Base-by-base conservation (phyloP, 73 alveolate species). In the Tetrahymena malaccensis region DNA sequence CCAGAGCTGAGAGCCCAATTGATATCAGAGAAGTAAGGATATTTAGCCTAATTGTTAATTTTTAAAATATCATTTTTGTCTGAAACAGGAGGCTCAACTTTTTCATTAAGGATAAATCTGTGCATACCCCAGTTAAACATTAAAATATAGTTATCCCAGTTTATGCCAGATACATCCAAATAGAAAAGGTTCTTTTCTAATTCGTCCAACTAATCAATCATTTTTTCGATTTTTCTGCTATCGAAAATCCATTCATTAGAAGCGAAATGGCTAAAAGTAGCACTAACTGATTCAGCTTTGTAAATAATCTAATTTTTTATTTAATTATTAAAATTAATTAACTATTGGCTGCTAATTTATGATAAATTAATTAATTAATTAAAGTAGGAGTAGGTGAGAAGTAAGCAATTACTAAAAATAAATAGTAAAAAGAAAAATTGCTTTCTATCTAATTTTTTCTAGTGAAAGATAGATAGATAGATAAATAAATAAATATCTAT, bases 181-280 rank as follows among this genome's bases (percentile, higher is more conserved):
- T 97, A 94, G 94, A 96, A 97, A 19, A 40, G 85, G 21, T 93
- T 33, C 89, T 85, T 85, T 12, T 98, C 99, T 15, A 95, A 97
- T 31, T 93, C 96, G 43, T 38, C 55, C 34, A 96, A 83, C 34
- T 21, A 38, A 22, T 93, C 94, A 38, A 38, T 55, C 33, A 98
- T 55, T 19, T 94, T 85, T 43, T 93, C 93, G 31, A 96, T 83
- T 35, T 96, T 97, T 27, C 96, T 94, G 85, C 95, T 95, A 57
- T 96, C 98, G 94, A 98, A 98, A 25, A 98, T 98, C 99, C 99
- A 98, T 94, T 98, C 99, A 56, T 93, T 95, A 8, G 55, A 57
- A 17, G 98, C 96, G 70, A 97, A 97, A 10, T 96, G 98, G 70
- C 93, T 37, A 94, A 97, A 98, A 11, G 96, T 94, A 34, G 94